phyloP scores from a whole-genome alignment of 306 rosid species.

The Cicer judaicum region DNA sequence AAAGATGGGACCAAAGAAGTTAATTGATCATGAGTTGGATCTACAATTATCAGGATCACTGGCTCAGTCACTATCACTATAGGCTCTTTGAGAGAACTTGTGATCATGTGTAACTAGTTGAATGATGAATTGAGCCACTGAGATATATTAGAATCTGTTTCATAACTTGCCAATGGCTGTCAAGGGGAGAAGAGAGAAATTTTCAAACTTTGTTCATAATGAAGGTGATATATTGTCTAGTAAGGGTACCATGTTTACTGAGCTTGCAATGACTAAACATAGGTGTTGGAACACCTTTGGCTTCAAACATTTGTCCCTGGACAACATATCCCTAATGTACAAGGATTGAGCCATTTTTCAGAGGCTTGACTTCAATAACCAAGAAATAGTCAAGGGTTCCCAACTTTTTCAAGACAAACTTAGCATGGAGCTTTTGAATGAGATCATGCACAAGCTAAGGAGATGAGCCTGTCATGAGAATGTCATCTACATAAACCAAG shows the following conservation, averaged over 20 bases:
- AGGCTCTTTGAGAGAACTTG: too few species aligned
- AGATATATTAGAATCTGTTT: neutral
- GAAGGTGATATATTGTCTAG: neutral
- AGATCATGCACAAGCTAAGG: too few species aligned
- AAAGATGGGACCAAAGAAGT: too few species aligned
- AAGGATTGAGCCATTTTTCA: neutral
- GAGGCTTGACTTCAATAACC: neutral
- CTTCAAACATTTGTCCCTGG: neutral
- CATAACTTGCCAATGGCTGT: neutral
- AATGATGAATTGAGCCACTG: neutral
- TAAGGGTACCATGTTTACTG: neutral
- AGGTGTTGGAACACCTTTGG: neutral
- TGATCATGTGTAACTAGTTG: too few species aligned
- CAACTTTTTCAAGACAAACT: too few species aligned
- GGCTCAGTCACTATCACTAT: too few species aligned
- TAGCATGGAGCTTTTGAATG: too few species aligned
- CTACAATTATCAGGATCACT: too few species aligned
- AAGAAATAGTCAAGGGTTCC: neutral
- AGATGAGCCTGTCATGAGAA: too few species aligned
- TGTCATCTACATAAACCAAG: too few species aligned
- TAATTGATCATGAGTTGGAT: too few species aligned
- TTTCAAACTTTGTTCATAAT: neutral
- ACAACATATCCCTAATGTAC: neutral
- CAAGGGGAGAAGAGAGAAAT: neutral
- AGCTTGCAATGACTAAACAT: neutral